phyloP scores from a whole-genome alignment of 2,329 filamentous ascomycete genomes.

The Penicillium paneum region DNA sequence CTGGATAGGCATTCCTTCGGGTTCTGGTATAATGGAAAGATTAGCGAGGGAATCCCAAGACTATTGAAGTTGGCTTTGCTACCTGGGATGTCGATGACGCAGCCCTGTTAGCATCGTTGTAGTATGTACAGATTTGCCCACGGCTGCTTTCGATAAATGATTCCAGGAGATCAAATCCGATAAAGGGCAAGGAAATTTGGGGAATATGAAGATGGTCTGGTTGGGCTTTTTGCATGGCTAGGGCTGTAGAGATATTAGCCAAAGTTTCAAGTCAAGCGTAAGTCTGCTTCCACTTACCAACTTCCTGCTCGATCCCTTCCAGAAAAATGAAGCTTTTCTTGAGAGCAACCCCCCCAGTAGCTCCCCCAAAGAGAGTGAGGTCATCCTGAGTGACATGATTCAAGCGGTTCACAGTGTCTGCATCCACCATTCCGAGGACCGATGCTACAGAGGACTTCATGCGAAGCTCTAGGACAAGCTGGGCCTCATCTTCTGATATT shows the following conservation, averaged over 20 bases:
- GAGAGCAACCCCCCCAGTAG: constrained; percentile 11
- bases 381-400: constrained; percentile 58
- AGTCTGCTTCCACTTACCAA: constrained; percentile 51
- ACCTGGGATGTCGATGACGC: constrained; percentile 11
- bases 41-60: not conserved
- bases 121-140: constrained; percentile 15
- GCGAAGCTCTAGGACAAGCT: constrained; percentile 46
- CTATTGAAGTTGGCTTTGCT: not conserved
- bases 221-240: constrained; percentile 14
- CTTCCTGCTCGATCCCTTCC: constrained; percentile 60
- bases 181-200: constrained; percentile 13
- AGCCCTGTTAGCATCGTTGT: not conserved
- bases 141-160: constrained; percentile 3
- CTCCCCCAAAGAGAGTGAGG: constrained; percentile 50
- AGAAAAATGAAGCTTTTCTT: constrained; percentile 37
- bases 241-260: constrained; percentile 14
- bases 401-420: constrained; percentile 55
- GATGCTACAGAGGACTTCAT: constrained; percentile 50
- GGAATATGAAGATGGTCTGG: constrained; percentile 16
- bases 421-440: constrained; percentile 39
- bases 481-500: constrained; percentile 34
- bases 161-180: constrained; percentile 10
- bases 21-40: constrained; percentile 8
- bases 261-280: not conserved
- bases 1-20: constrained; percentile 22